Evolutionary conservation across 2,329 filamentous ascomycete genomes (phyloP), one percentile per base, ranked within the genome.

Genomic region (Pyricularia sp.): DNA sequence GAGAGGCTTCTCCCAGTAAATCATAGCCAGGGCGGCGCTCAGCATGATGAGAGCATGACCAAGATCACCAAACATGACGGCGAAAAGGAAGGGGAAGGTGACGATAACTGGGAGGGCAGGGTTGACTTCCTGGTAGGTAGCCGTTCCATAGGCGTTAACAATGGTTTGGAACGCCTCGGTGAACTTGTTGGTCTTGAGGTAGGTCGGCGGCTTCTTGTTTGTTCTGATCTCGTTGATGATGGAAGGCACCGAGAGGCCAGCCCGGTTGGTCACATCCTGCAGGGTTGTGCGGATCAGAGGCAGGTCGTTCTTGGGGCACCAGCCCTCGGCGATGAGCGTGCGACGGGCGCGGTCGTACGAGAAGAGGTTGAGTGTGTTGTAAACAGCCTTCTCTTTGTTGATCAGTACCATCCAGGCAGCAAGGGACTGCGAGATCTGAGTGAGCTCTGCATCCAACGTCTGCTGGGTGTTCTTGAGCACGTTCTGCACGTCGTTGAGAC

Each of bases 31-130:
- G 17, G 95, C 92, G 69, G 93, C 92, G 69, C 88, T 78, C 63
- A 94, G 85, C 91, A 99, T 97, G 78, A 99, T 91, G 72, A 90
- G 79, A 73, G 94, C 95, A 77, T 99, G 95, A 67, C 95, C 96
- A 70, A 97, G 90, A 80, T 99, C 95, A 84, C 95, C 96, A 77
- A 99, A 99, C 95, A 99, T 99, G 87, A 99, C 95, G 66, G 95
- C 95, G 78, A 99, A 99, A 71, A 99, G 85, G 84, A 99, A 99
- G n/a, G 96, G 95, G 81, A 99, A 99, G 6, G 95, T 99, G 72
- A 99, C 90, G 73, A 98, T 93, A 67, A 97, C 95, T 55, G 94
- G 94, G 26, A 99, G 86, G 71, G 93, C 94, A 69, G 95, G 95
- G 81, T 99, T 99, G 79, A 97, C 92, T 81, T 99, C 95, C 73